Base-by-base conservation (phyloP, 1,139 yeast species). In the Suhomyces guaymorum region DNA sequence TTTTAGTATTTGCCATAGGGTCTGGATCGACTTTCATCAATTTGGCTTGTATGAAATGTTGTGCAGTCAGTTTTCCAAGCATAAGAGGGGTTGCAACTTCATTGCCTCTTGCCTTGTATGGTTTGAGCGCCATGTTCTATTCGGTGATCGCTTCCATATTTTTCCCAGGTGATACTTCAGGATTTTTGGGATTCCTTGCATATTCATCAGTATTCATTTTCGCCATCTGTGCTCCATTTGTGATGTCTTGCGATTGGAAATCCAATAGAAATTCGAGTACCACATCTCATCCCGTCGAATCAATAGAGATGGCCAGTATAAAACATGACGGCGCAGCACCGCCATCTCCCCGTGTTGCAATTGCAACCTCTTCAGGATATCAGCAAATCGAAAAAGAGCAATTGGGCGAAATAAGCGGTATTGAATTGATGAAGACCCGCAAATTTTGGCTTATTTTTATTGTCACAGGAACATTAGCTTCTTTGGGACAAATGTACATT, bases 401-500 rank as follows among this genome's bases (percentile, higher is more conserved):
- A 3, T 4, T 8, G 5, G 9, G 17, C 2, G 40, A 37, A 10
- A 23, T 46, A 13, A 32, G 57, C 9, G 64, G 62, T 0, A 28
- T 48, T 1, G 52, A 47, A 23, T 54, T 75, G 9, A 41, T 70
- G 13, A 48, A 42, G 15, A 59, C 64, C 20, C 39, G 49, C 7
- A 63, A 62, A 28, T 78, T 78, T 49, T 78, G 83, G 82, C 48
- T 71, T 2, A 44, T 77, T 4, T 68, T 74, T 28, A 26, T 63
- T 1, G 54, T 70, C 6, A 60, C 79, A 2, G 81, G 82, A 0
- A 41, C 73, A 2, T 54, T 75, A 33, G 81, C 82, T 0, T 73
- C 80, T 0, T 44, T 78, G 45, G 82, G 83, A 7, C 83, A 78
- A 50, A 73, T 78, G 78, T 78, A 75, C 52, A 78, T 78, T 15